Evolutionary conservation across 73 alveolate genomes (phyloP).

Genomic region (Paramecium pentaurelia): DNA sequence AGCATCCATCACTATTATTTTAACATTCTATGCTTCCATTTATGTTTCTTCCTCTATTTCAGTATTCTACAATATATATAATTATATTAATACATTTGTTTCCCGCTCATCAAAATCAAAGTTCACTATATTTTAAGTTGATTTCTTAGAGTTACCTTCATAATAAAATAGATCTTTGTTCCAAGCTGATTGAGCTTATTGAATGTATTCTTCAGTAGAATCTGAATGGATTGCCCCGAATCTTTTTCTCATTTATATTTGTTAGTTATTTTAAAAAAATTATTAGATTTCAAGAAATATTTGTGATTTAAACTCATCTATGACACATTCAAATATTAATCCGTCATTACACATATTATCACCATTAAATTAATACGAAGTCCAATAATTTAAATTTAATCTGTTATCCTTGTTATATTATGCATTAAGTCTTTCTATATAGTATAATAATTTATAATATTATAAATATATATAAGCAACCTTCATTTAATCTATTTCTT

Average conservation of each 20-base stretch:
- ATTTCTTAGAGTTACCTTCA: not conserved
- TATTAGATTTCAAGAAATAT: not conserved
- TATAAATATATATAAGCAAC: no score
- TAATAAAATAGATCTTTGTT: not conserved
- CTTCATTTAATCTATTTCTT: no score
- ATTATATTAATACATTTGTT: not conserved
- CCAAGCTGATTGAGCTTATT: not conserved
- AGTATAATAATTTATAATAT: no score
- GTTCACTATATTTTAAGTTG: not conserved
- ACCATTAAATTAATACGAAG: not conserved
- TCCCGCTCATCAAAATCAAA: not conserved
- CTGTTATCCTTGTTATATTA: not conserved
- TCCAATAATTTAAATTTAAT: not conserved
- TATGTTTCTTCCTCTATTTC: not conserved
- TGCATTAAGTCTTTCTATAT: not conserved
- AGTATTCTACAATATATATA: not conserved
- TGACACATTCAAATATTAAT: not conserved
- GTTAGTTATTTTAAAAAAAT: not conserved
- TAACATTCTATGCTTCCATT: not conserved
- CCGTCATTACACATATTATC: not conserved
- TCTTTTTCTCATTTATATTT: constrained; percentile 23
- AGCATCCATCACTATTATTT: not conserved
- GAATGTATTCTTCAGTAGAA: not conserved
- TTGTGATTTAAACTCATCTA: not conserved
- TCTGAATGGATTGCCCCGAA: constrained; percentile 51